A percentile compares a stretch with the other conserved stretches of the same genome.
phyloP scores from a whole-genome alignment of 75 land plant genomes.

The Pinus taeda region DNA sequence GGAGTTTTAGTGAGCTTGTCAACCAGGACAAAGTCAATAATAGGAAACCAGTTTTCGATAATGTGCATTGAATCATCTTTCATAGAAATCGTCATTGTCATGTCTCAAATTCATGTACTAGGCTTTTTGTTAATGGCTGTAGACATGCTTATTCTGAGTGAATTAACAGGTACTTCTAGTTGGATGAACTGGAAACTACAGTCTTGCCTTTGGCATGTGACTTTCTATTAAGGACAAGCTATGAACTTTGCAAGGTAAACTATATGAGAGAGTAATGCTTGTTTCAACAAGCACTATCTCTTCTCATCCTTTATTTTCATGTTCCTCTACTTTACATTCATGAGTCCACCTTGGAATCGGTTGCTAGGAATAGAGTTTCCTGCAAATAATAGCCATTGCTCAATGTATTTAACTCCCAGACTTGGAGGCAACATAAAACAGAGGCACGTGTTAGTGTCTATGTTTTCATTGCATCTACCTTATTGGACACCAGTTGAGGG shows the following conservation, averaged over 20 bases:
- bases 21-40: neutral
- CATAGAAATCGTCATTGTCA: neutral
- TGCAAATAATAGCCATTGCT: too few species aligned
- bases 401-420: neutral
- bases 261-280: too few species aligned
- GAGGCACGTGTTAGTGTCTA: neutral
- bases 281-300: too few species aligned
- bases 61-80: neutral
- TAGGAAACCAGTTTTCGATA: neutral
- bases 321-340: too few species aligned
- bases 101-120: neutral
- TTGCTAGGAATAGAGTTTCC: too few species aligned
- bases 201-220: neutral
- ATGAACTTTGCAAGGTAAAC: neutral
- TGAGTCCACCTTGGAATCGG: too few species aligned
- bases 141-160: neutral
- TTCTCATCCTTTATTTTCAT: too few species aligned
- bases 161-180: neutral
- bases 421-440: neutral
- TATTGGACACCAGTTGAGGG: neutral
- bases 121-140: too few species aligned
- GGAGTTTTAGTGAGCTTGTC: conserved; percentile 9
- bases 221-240: neutral
- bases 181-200: neutral
- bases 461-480: neutral